These are phyloP conservation scores for Fusarium continuum DNA, from an alignment of 2,329 filamentous ascomycete genomes.

Conservation along the genomic window DNA sequence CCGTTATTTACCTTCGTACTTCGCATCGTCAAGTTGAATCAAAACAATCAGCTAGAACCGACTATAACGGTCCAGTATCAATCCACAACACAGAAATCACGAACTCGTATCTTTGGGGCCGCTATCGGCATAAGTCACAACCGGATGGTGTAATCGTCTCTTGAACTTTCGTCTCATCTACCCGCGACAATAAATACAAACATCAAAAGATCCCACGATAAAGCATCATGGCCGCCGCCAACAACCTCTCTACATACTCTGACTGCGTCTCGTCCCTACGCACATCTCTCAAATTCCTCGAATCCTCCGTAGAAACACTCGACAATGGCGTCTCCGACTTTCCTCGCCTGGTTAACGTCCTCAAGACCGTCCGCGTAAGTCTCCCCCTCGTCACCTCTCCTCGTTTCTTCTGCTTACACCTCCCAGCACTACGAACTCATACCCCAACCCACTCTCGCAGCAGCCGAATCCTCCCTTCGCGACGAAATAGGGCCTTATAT, in stretches of 20 bases:
- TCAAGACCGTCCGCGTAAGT: conserved; percentile 67
- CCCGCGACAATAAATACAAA: conserved; percentile 26
- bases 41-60: conserved; percentile 3
- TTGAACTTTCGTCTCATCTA: background rate
- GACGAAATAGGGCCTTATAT: conserved; percentile 92
- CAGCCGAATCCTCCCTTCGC: conserved; percentile 84
- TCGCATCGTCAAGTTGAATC: background rate
- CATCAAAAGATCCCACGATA: conserved; percentile 5
- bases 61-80: background rate
- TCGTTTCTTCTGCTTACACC: background rate
- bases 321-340: conserved; percentile 66
- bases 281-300: conserved; percentile 67
- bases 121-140: no score
- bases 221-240: conserved; percentile 37
- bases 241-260: conserved; percentile 54
- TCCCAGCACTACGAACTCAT: conserved; percentile 91
- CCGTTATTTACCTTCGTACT: conserved; percentile 18
- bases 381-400: background rate
- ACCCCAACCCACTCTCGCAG: conserved; percentile 81
- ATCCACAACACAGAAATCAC: no score
- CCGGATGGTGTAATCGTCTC: background rate
- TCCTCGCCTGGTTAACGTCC: conserved; percentile 62
- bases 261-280: conserved; percentile 69
- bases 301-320: conserved; percentile 67
- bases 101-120: fast-evolving